A percentile compares a stretch with the other conserved stretches of the same genome.
Conservation (phyloP, 2,329 filamentous ascomycete genomes). For the Fusarium succisae region DNA sequence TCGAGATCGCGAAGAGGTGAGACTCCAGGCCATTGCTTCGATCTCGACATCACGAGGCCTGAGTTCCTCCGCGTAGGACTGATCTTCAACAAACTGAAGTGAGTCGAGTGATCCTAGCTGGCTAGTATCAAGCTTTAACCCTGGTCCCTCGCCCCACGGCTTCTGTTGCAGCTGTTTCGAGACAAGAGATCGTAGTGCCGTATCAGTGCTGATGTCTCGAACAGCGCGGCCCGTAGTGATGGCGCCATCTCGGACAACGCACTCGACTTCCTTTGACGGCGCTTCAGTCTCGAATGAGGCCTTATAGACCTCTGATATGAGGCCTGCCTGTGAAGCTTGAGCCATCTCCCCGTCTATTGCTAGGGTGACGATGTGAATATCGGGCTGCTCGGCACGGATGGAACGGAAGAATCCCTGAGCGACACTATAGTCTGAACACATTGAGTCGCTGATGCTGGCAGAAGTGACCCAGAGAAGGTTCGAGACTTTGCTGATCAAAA, state of each 20-base stretch:
- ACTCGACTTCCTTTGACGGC: background rate
- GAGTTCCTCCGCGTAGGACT: rapidly evolving
- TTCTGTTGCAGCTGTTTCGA: background rate
- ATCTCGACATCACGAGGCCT: background rate
- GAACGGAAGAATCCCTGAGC: conserved; percentile 2
- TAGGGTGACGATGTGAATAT: background rate
- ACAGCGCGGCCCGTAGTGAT: background rate
- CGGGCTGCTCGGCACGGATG: background rate
- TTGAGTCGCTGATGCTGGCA: rapidly evolving
- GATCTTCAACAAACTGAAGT: background rate
- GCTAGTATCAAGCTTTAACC: background rate
- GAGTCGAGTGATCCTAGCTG: background rate
- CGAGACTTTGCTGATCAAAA: background rate
- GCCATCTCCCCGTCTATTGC: rapidly evolving
- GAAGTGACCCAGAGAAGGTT: background rate
- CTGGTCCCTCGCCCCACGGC: background rate
- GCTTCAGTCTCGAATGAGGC: background rate
- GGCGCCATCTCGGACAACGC: background rate
- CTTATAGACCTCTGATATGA: background rate
- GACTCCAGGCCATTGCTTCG: background rate
- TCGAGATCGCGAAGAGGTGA: background rate
- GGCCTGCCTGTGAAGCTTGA: rapidly evolving
- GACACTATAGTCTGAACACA: background rate
- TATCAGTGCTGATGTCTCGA: background rate
- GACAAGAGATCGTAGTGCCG: background rate